Conservation (phyloP, 1,284 basidiomycete species). For the Vanrija humicola region DNA sequence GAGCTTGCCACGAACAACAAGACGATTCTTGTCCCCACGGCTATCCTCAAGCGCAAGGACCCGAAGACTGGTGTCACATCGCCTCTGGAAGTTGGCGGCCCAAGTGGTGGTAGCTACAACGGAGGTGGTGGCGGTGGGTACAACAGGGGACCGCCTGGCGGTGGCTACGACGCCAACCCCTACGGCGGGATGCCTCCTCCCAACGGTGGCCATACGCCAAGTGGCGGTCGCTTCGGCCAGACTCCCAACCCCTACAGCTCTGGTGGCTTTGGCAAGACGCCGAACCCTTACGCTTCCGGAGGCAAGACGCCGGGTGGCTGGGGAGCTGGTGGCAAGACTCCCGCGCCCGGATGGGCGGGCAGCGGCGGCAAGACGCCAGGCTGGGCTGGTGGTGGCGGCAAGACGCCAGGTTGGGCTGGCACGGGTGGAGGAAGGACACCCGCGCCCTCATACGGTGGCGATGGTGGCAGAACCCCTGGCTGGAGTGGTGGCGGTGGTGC, state of each 20-base stretch:
- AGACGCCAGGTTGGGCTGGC: slow-evolving; percentile 20
- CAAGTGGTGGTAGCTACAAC: slow-evolving; percentile 3
- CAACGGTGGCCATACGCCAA: slow-evolving; percentile 37
- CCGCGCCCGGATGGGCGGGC: slow-evolving; percentile 44
- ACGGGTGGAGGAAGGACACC: slow-evolving; percentile 32
- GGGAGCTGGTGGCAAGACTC: slow-evolving; percentile 25
- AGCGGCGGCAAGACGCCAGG: slow-evolving; percentile 52
- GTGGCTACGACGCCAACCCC: slow-evolving; percentile 38
- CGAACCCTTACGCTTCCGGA: slow-evolving; percentile 64
- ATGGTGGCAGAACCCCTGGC: slow-evolving; percentile 46
- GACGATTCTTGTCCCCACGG: slow-evolving; percentile 78
- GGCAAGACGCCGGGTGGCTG: slow-evolving; percentile 54
- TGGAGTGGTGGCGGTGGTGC: slow-evolving; percentile 28
- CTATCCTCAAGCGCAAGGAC: slow-evolving; percentile 71
- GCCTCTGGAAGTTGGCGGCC: slow-evolving; percentile 32
- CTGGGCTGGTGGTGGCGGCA: slow-evolving; percentile 55
- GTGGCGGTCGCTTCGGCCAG: slow-evolving; percentile 52
- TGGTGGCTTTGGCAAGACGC: slow-evolving; percentile 56
- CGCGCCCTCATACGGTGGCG: slow-evolving; percentile 27
- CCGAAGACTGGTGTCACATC: slow-evolving; percentile 51
- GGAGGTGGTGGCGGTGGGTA: slow-evolving; percentile 13
- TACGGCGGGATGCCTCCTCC: slow-evolving; percentile 24
- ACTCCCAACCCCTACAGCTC: slow-evolving; percentile 67
- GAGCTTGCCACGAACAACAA: slow-evolving; percentile 90
- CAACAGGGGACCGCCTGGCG: slow-evolving; percentile 2